Conservation (phyloP, 106 monocot genomes). For the Triglochin maritima region DNA sequence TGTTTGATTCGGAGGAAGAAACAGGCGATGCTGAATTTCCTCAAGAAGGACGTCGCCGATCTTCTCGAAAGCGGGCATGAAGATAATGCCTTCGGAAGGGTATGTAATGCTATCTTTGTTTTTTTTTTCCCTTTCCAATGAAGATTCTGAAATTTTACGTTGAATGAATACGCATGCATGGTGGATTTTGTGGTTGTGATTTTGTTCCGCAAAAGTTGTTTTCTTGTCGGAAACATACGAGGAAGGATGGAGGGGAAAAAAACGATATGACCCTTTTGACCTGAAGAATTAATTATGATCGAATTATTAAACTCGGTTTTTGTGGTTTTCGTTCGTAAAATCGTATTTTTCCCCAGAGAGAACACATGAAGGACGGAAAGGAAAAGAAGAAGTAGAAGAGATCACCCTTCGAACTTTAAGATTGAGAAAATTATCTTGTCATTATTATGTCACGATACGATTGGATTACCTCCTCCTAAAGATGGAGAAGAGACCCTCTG, state of each 20-base stretch:
- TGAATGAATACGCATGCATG: background rate
- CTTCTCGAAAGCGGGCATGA: conserved; percentile 45
- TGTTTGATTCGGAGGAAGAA: conserved; percentile 49
- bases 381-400: too few species aligned
- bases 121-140: background rate
- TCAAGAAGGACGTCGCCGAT: conserved; percentile 74
- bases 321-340: too few species aligned
- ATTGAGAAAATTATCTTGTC: too few species aligned
- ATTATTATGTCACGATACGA: too few species aligned
- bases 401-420: too few species aligned
- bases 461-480: too few species aligned
- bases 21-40: conserved; percentile 44
- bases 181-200: background rate
- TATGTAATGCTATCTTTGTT: conserved; percentile 9
- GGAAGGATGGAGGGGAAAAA: background rate
- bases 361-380: too few species aligned
- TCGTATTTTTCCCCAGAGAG: too few species aligned
- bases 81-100: conserved; percentile 56
- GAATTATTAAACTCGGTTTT: too few species aligned
- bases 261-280: too few species aligned
- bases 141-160: background rate
- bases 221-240: background rate
- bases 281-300: too few species aligned
- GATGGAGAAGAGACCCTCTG: too few species aligned
- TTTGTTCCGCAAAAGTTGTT: background rate